phyloP scores from a whole-genome alignment of 441 rosid species.

The Pelargonium citronellum region DNA sequence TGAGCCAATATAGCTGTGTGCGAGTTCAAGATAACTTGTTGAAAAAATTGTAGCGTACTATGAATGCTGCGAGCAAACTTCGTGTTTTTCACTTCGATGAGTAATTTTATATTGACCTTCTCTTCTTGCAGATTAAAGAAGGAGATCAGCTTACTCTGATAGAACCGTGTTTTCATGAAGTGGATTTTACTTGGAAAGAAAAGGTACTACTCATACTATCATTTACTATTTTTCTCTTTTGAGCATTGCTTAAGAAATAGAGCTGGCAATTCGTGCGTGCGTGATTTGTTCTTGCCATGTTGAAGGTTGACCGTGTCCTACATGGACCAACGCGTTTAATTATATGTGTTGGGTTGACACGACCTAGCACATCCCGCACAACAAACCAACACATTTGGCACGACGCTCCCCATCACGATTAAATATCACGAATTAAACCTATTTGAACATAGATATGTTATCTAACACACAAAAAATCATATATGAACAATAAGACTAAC shows the following conservation, averaged over 20 bases:
- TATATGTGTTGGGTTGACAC: too few species aligned
- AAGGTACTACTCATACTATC: conserved; percentile 34
- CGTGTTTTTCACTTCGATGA: neutral
- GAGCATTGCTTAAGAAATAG: neutral
- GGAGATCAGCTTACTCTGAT: conserved; percentile 50
- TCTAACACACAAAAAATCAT: too few species aligned
- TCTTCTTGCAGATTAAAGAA: conserved; percentile 52
- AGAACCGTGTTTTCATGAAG: conserved; percentile 39
- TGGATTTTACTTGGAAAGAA: conserved; percentile 52
- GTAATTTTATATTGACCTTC: neutral
- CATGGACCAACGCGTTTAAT: too few species aligned
- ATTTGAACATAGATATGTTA: too few species aligned
- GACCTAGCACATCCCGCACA: too few species aligned
- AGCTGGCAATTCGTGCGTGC: too few species aligned
- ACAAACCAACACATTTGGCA: too few species aligned
- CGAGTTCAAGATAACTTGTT: neutral
- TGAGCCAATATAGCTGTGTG: neutral
- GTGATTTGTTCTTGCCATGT: too few species aligned
- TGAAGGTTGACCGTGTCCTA: too few species aligned
- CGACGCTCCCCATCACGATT: too few species aligned
- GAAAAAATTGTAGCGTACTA: neutral
- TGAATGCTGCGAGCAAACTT: neutral
- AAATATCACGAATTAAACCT: too few species aligned
- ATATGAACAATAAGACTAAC: too few species aligned
- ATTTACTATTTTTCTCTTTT: neutral